These are phyloP conservation scores for Trypanosomatidae sp. DNA, from an alignment of 208 protist species.

Conservation along the genomic window DNA sequence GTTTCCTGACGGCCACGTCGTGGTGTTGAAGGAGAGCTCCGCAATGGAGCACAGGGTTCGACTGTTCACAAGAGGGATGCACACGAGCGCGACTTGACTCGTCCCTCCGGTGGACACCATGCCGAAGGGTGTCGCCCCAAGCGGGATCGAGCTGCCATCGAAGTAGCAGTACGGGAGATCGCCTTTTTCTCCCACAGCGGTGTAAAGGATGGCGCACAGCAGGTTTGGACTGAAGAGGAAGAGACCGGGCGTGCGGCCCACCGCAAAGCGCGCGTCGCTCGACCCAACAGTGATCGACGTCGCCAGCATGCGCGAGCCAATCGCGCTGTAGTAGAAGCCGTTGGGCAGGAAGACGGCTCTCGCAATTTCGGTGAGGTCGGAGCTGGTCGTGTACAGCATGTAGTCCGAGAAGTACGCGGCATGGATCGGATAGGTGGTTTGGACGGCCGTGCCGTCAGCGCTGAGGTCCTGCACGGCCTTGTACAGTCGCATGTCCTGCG, in stretches of 20 bases:
- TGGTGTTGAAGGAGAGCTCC: conserved; percentile 15
- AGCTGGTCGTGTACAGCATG: conserved; percentile 59
- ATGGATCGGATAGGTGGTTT: conserved; percentile 26
- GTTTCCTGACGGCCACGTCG: neutral
- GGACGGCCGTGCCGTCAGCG: conserved; percentile 4
- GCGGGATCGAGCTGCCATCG: conserved; percentile 1
- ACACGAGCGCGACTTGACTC: conserved; percentile 42
- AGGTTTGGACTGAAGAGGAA: conserved; percentile 22
- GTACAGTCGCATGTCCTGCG: conserved; percentile 2
- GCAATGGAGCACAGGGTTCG: conserved; percentile 18
- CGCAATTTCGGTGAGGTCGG: conserved; percentile 33
- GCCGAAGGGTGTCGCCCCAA: conserved; percentile 21
- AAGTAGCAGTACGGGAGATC: conserved; percentile 13
- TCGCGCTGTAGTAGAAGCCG: conserved; percentile 21
- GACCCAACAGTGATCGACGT: neutral
- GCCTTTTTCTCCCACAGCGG: neutral
- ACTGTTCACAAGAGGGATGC: conserved; percentile 4
- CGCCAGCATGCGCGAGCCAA: conserved; percentile 19
- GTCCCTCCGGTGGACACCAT: conserved; percentile 20
- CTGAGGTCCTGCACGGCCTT: conserved; percentile 33
- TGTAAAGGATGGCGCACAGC: conserved; percentile 21
- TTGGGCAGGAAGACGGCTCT: conserved; percentile 28
- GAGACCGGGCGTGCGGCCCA: conserved; percentile 28
- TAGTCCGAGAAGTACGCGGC: conserved; percentile 56
- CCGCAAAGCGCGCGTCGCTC: conserved; percentile 3